Conservation (phyloP, 2,329 filamentous ascomycete species). For the Akanthomyces dipterigenus region DNA sequence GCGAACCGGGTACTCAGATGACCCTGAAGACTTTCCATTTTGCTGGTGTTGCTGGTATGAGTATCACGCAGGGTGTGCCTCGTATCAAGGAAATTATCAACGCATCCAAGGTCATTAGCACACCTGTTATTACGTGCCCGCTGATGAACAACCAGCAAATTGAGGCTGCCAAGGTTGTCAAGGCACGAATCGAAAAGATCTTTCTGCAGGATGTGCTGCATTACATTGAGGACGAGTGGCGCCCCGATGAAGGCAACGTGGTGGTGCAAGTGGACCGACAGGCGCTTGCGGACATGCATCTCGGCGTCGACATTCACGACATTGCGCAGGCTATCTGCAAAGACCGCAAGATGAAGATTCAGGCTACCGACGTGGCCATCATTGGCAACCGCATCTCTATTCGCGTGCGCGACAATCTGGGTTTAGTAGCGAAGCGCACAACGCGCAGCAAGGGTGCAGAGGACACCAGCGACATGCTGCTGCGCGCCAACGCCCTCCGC, state of each 20-base stretch:
- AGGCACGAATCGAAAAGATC: slow-evolving; percentile 91
- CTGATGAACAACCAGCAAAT: slow-evolving; percentile 70
- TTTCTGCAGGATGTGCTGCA: slow-evolving; percentile 75
- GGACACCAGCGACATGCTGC: slow-evolving; percentile 48
- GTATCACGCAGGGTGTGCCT: slow-evolving; percentile 96
- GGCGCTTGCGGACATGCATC: slow-evolving; percentile 70
- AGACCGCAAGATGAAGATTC: slow-evolving; percentile 77
- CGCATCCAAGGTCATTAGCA: slow-evolving; percentile 87
- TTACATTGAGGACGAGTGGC: slow-evolving; percentile 85
- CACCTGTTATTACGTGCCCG: slow-evolving; percentile 84
- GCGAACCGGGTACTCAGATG: slow-evolving; percentile 98
- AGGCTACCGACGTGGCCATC: slow-evolving; percentile 57
- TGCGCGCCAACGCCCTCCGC: slow-evolving; percentile 79
- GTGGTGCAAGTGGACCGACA: slow-evolving; percentile 75
- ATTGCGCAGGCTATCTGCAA: slow-evolving; percentile 71
- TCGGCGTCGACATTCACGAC: slow-evolving; percentile 68
- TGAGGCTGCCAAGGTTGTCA: slow-evolving; percentile 80
- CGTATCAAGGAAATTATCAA: slow-evolving; percentile 99
- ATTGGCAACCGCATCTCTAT: slow-evolving; percentile 62
- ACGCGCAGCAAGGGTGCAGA: slow-evolving; percentile 39
- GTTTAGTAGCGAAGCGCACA: slow-evolving; percentile 40
- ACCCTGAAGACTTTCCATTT: slow-evolving; percentile 99
- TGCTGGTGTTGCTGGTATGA: slow-evolving; percentile 98
- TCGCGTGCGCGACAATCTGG: slow-evolving; percentile 54
- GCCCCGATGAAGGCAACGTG: slow-evolving; percentile 66